phyloP scores from a whole-genome alignment of 176 grass and related monocot species.

The Juncus inflexus region DNA sequence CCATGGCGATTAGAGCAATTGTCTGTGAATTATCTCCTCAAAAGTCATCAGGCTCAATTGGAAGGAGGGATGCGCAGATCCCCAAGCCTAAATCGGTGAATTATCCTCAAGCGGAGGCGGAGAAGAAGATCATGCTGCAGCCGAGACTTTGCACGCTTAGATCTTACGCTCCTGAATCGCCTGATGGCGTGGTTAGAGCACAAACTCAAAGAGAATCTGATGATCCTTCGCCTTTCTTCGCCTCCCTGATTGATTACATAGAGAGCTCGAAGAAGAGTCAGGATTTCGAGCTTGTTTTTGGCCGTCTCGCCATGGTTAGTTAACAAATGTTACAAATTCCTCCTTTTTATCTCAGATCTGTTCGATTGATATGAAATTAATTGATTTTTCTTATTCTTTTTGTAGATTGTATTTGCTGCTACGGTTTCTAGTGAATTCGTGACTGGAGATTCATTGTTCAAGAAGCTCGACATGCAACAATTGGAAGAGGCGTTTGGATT shows the following conservation, averaged over 20 bases:
- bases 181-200: slow-evolving; percentile 39
- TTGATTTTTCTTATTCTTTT: not conserved
- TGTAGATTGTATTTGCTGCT: slow-evolving; percentile 62
- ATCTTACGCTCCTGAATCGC: slow-evolving; percentile 58
- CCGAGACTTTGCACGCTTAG: slow-evolving; percentile 83
- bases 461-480: slow-evolving; percentile 80
- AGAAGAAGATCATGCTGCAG: slow-evolving; percentile 77
- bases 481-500: slow-evolving; percentile 67
- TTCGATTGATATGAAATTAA: not conserved
- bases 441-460: slow-evolving; percentile 91
- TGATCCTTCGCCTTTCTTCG: slow-evolving; percentile 63
- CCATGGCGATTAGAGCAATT: slow-evolving; percentile 41
- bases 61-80: not conserved
- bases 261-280: slow-evolving; percentile 91
- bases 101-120: slow-evolving; percentile 18
- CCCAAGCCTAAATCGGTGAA: slow-evolving; percentile 4
- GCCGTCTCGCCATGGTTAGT: slow-evolving; percentile 90
- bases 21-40: slow-evolving; percentile 56
- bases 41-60: slow-evolving; percentile 16
- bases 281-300: slow-evolving; percentile 86
- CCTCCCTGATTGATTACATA: slow-evolving; percentile 84
- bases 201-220: slow-evolving; percentile 20
- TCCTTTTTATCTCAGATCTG: not conserved
- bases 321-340: not conserved
- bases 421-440: slow-evolving; percentile 68